Conservation (phyloP, 495 filamentous ascomycete genomes). For the Neurospora sp. region DNA sequence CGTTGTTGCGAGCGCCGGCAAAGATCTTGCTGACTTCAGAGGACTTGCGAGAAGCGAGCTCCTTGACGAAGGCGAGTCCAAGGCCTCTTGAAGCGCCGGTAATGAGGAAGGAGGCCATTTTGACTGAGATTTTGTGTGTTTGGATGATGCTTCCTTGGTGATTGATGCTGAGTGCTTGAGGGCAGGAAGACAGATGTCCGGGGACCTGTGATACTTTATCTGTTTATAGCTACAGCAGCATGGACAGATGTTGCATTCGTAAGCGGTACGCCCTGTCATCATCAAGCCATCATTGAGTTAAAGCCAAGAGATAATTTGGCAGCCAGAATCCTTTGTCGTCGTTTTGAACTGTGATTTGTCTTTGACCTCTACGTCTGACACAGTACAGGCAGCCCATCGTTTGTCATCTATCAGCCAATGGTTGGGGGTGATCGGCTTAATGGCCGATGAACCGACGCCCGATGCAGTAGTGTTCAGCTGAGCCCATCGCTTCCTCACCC, state of each 20-base stretch:
- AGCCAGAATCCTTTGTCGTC: background rate
- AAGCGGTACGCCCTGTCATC: background rate
- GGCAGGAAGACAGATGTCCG: background rate
- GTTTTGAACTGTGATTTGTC: background rate
- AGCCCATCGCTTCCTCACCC: background rate
- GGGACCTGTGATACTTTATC: background rate
- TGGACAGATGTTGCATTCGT: too few relatives aligned
- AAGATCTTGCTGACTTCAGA: constrained; percentile 14
- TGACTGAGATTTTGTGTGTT: too few relatives aligned
- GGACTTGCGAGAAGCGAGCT: constrained; percentile 20
- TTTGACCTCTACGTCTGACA: background rate
- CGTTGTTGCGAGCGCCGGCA: background rate
- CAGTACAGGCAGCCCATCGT: background rate
- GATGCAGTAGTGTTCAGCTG: background rate
- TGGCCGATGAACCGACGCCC: background rate
- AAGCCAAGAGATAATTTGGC: background rate
- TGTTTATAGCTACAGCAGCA: too few relatives aligned
- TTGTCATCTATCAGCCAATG: background rate
- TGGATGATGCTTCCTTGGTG: too few relatives aligned
- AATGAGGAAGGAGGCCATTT: constrained; percentile 17
- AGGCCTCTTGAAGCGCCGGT: constrained; percentile 32
- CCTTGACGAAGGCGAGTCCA: constrained; percentile 27
- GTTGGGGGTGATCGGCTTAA: background rate
- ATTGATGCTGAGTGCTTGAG: too few relatives aligned
- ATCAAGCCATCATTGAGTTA: background rate